Conservation (phyloP, 2,329 filamentous ascomycete genomes). For the Cladophialophora yegresii region DNA sequence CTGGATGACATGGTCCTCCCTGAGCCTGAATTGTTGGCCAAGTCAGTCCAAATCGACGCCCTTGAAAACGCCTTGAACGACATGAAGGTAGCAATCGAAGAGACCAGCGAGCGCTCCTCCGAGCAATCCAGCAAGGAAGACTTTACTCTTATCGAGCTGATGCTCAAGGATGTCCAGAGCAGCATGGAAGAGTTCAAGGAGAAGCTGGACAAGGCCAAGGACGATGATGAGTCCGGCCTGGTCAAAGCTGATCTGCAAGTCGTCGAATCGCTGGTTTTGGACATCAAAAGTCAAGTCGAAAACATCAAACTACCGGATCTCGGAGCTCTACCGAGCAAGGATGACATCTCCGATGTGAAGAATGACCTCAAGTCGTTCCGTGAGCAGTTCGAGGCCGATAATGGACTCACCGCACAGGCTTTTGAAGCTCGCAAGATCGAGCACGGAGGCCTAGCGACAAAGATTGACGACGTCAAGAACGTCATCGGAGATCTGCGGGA, state of each 20-base stretch:
- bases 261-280: slow-evolving; percentile 77
- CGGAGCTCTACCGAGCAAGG: slow-evolving; percentile 70
- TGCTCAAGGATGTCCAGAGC: slow-evolving; percentile 74
- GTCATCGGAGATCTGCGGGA: slow-evolving; percentile 78
- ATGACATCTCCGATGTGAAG: slow-evolving; percentile 71
- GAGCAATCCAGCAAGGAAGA: slow-evolving; percentile 76
- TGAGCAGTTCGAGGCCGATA: slow-evolving; percentile 66
- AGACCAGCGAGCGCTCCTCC: slow-evolving; percentile 65
- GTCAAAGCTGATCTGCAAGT: slow-evolving; percentile 81
- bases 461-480: slow-evolving; percentile 74
- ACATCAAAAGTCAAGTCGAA: slow-evolving; percentile 77
- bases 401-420: slow-evolving; percentile 72
- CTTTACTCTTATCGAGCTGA: slow-evolving; percentile 71
- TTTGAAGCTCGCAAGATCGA: slow-evolving; percentile 84
- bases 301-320: slow-evolving; percentile 71
- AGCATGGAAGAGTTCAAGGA: slow-evolving; percentile 70
- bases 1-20: slow-evolving; percentile 73
- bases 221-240: slow-evolving; percentile 57
- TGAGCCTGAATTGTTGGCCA: slow-evolving; percentile 69
- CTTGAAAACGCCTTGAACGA: slow-evolving; percentile 71
- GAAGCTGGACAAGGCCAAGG: slow-evolving; percentile 43
- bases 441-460: slow-evolving; percentile 73
- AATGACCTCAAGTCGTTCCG: slow-evolving; percentile 72
- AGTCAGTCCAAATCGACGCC: slow-evolving; percentile 60
- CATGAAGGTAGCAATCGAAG: slow-evolving; percentile 70